phyloP scores from a whole-genome alignment of 257 asterid species.

The Catharanthus roseus region DNA sequence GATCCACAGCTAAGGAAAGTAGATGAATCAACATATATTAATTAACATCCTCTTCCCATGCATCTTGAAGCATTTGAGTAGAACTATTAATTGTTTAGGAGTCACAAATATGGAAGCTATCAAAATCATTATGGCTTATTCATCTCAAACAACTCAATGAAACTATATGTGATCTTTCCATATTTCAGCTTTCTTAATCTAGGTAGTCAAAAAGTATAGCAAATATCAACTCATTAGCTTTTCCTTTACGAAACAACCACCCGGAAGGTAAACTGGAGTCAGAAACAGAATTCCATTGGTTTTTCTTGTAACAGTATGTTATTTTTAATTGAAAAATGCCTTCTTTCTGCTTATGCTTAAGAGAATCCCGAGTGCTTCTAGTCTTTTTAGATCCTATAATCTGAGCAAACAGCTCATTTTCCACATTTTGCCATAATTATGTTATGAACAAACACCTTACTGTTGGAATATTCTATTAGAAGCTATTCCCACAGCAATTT shows the following conservation, averaged over 20 bases:
- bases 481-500: neutral
- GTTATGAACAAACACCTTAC: neutral
- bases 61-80: neutral
- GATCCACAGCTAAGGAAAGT: neutral
- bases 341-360: neutral
- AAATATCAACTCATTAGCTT: neutral
- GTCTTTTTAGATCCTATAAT: neutral
- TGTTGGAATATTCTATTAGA: neutral
- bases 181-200: neutral
- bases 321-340: neutral
- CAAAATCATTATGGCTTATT: neutral
- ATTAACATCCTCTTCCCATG: neutral
- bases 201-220: neutral
- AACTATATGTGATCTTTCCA: neutral
- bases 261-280: neutral
- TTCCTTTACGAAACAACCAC: neutral
- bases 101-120: neutral
- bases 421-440: neutral
- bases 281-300: neutral
- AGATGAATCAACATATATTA: slow-evolving; percentile 2
- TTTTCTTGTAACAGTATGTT: neutral
- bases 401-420: neutral
- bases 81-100: neutral
- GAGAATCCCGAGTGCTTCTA: neutral
- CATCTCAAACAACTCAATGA: neutral